Percentiles rank a stretch among this genome's conserved stretches.
phyloP scores from a whole-genome alignment of 192 early-diverging fungal species.

The Linnemannia elongata region DNA sequence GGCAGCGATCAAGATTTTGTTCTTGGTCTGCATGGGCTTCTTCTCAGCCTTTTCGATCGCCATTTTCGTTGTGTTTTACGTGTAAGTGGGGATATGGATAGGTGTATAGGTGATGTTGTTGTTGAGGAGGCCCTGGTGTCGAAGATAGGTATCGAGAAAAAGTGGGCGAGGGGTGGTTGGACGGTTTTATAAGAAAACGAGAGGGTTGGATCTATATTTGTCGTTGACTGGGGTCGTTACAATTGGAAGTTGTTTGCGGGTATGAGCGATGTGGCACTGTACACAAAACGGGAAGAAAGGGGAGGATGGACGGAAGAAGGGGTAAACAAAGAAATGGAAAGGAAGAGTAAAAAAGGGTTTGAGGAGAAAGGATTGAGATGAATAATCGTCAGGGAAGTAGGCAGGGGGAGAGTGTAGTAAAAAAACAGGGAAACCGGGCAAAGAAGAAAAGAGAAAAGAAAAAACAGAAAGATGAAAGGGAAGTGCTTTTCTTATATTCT shows the following conservation, averaged over 20 bases:
- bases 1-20: slow-evolving; percentile 54
- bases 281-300: slow-evolving; percentile 1
- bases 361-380: not conserved
- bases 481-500: not conserved
- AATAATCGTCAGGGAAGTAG: not conserved
- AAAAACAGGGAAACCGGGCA: not conserved
- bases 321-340: not conserved
- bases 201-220: not conserved
- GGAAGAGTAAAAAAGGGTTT: not conserved
- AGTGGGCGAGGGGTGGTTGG: not conserved
- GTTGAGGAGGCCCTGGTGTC: not conserved
- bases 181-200: not conserved
- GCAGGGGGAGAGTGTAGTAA: not conserved
- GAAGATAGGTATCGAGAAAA: not conserved
- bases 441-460: not conserved
- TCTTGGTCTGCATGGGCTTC: slow-evolving; percentile 58
- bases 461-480: not conserved
- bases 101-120: not conserved
- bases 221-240: not conserved
- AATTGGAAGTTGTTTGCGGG: not conserved
- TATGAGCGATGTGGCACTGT: slow-evolving; percentile 3
- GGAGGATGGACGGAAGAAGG: not conserved
- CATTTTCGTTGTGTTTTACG: slow-evolving; percentile 12
- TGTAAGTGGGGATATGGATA: not conserved
- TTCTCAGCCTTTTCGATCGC: slow-evolving; percentile 29